These are phyloP conservation scores for Cutaneotrichosporon cyanovorans DNA, from an alignment of 1,284 basidiomycete species.

Conservation along the genomic window DNA sequence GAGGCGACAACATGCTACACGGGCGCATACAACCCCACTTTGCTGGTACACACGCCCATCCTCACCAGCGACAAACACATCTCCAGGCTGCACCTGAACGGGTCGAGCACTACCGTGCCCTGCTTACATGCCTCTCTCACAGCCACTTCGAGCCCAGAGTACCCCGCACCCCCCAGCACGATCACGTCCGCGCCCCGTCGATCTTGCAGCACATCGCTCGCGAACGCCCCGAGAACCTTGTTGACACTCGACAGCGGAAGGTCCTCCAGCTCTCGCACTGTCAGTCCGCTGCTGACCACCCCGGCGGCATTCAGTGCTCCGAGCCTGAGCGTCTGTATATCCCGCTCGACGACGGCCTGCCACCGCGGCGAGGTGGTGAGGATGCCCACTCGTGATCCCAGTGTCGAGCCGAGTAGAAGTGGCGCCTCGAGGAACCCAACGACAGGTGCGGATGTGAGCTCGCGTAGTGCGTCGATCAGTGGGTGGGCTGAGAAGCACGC, in stretches of 20 bases:
- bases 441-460: constrained; percentile 41
- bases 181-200: constrained; percentile 46
- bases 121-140: constrained; percentile 32
- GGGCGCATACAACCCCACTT: constrained; percentile 23
- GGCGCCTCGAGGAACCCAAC: constrained; percentile 52
- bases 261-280: constrained; percentile 48
- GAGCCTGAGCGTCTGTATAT: constrained; percentile 36
- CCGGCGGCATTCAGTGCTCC: constrained; percentile 43
- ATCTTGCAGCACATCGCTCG: constrained; percentile 28
- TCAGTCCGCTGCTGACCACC: constrained; percentile 48
- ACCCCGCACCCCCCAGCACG: constrained; percentile 51
- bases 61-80: constrained; percentile 24
- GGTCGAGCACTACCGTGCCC: constrained; percentile 48
- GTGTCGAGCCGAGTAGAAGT: constrained; percentile 36
- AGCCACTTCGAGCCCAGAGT: constrained; percentile 49
- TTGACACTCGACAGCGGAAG: constrained; percentile 42
- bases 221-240: constrained; percentile 37
- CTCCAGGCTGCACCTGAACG: constrained; percentile 44
- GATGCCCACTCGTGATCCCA: constrained; percentile 48
- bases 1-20: neutral
- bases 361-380: constrained; percentile 51
- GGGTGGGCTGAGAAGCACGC: constrained; percentile 54
- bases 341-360: constrained; percentile 47
- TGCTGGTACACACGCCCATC: constrained; percentile 24
- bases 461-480: constrained; percentile 47